Base-by-base conservation (phyloP, 768 basidiomycete species). In the Amanita thiersii region DNA sequence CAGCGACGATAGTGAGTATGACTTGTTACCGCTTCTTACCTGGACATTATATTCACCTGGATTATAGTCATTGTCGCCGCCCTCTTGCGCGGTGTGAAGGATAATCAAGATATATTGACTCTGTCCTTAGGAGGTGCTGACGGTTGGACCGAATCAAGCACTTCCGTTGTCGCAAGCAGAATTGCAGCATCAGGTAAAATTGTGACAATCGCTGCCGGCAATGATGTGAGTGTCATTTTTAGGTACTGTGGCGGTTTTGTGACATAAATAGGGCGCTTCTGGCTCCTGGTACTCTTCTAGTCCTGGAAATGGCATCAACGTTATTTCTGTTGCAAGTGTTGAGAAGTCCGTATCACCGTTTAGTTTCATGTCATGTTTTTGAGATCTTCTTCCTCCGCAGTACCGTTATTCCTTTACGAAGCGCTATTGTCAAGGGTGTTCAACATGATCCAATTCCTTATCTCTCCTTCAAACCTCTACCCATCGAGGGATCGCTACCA, bases 161-260 rank as follows among this genome's bases (percentile, higher is more conserved):
- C 61, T 34, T 52, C 74, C 7, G 78, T 81, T 1, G 65, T 83
- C 2, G 73, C 79, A 1, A 75, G 72, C 49, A 60, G 79, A 33
- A 70, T 86, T 29, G 70, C 75, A 2, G 64, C 58, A 3, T 58
- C 60, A 18, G 82, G 83, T 4, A 76, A 68, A 50, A 66, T 81
- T 35, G 73, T 85, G 29, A 78, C 75, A 8, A 74, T 79, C 26
- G 71, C 79, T 21, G 77, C 78, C 6, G 81, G 81, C 29, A 75
- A 78, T 41, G 59, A 65, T 29, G 66, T 66, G 38, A 7, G 24
- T 41, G 18, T 23, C 11, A 3, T 12, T 25, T 6, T 4, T n/a
- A n/a, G n/a, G n/a, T n/a, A n/a, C n/a, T n/a, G 37, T 23, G 26
- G 3, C 8, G 1, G 12, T 30, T n/a, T n/a, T n/a, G n/a, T 28